phyloP scores from a whole-genome alignment of 257 asterid genomes.

The Nicotiana knightiana region DNA sequence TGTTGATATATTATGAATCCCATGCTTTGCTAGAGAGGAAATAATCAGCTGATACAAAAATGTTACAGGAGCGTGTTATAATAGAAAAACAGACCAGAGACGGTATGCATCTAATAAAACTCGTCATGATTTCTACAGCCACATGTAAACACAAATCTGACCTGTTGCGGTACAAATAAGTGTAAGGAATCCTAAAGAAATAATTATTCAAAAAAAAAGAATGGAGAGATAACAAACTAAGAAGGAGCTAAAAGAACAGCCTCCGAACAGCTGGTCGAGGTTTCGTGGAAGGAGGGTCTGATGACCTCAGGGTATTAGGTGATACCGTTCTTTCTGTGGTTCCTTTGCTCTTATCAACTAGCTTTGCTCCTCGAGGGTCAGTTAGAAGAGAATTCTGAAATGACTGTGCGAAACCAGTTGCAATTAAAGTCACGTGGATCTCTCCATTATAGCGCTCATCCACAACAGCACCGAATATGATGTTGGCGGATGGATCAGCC shows the following conservation, averaged over 20 bases:
- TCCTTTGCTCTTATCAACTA: constrained; percentile 30
- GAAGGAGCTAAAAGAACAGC: constrained; percentile 33
- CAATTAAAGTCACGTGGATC: constrained; percentile 89
- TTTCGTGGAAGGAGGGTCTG: constrained; percentile 19
- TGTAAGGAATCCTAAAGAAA: neutral
- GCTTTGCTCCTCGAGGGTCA: constrained; percentile 72
- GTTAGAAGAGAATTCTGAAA: constrained; percentile 66
- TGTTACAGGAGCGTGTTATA: neutral
- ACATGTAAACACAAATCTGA: neutral
- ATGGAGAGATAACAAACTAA: neutral
- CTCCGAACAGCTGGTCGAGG: constrained; percentile 24
- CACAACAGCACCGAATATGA: constrained; percentile 95
- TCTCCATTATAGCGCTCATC: constrained; percentile 88
- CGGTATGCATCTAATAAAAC: neutral
- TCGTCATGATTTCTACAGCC: neutral
- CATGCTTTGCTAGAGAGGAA: neutral
- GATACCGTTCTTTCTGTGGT: constrained; percentile 29
- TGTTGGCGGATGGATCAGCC: constrained; percentile 95
- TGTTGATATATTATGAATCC: neutral
- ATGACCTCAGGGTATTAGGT: constrained; percentile 32
- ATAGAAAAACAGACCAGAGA: neutral
- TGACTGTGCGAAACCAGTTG: constrained; percentile 85
- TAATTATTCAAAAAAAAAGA: neutral
- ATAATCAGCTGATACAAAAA: neutral
- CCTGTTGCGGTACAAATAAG: neutral